Evolutionary conservation across 768 basidiomycete species (phyloP), one percentile per base, ranked within the genome.

Genomic region (Russula olivacea): DNA sequence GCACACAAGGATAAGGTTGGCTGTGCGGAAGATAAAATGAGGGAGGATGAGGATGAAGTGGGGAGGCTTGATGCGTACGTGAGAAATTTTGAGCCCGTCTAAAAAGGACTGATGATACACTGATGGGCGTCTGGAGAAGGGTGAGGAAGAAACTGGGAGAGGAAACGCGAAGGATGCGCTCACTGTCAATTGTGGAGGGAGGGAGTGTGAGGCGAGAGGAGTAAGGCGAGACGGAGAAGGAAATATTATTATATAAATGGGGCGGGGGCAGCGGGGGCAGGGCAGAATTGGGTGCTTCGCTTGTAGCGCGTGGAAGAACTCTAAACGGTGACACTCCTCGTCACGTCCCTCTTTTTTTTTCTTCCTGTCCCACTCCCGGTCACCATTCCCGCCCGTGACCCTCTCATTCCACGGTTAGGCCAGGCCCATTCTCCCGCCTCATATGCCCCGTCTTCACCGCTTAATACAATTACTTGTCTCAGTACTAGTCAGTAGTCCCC

Each of bases 61-160:
- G 59, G 41, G 59, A 51, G 40, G 67, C 59, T 64, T 64, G 69
- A 68, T 56, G 55, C 25, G n/a, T 61, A 76, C 86, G 87, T 84
- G 78, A 85, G 82, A 81, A 81, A 64, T 82, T 80, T 84, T 83
- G 79, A 81, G 84, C 83, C 84, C 80, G 83, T 87, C 84, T 85
- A 84, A 70, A 79, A 81, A 79, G 82, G 81, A 83, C 77, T 89
- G 88, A 79, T 90, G 85, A 72, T 91, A 91, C 89, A 91, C 83
- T 80, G 78, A 76, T 71, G 74, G 77, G 78, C 81, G 77, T 61
- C 34, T 15, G 25, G 21, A 25, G 58, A 53, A 64, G 45, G 57
- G 23, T 62, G 19, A 63, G 55, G 55, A 40, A 58, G 17, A 34
- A 28, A 36, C 30, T 41, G 23, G 51, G 50, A 55, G 64, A 65